Conservation (phyloP, 2,329 filamentous ascomycete genomes). For the Diaporthe aspalathi region DNA sequence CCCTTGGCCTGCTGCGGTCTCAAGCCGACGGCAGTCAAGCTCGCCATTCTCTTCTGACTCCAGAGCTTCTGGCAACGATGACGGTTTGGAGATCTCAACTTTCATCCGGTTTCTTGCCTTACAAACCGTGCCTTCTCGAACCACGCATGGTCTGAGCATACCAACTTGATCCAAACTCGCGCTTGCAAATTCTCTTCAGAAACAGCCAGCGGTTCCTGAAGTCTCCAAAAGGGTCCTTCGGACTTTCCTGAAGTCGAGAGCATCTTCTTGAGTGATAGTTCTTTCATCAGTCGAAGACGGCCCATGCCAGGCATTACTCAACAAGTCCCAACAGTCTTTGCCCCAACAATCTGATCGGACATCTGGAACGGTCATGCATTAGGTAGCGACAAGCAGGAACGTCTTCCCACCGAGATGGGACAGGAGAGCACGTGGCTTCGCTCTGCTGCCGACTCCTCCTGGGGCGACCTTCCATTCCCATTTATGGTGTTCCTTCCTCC, state of each 20-base stretch:
- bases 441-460: background rate
- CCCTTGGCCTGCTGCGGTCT: background rate
- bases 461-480: background rate
- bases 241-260: too few relatives aligned
- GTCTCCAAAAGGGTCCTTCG: too few relatives aligned
- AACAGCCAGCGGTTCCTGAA: too few relatives aligned
- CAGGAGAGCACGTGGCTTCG: background rate
- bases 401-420: too few relatives aligned
- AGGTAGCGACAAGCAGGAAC: background rate
- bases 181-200: background rate
- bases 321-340: background rate
- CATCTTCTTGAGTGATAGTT: too few relatives aligned
- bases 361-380: background rate
- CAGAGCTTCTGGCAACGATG: background rate
- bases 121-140: too few relatives aligned
- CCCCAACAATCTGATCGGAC: background rate
- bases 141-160: too few relatives aligned
- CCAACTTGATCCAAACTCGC: too few relatives aligned
- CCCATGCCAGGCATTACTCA: background rate
- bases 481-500: background rate
- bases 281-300: too few relatives aligned
- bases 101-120: background rate
- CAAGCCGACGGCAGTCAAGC: background rate
- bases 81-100: background rate
- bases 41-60: background rate